Conservation (phyloP, 2,329 filamentous ascomycete genomes). For the Nannizzia gypsea region DNA sequence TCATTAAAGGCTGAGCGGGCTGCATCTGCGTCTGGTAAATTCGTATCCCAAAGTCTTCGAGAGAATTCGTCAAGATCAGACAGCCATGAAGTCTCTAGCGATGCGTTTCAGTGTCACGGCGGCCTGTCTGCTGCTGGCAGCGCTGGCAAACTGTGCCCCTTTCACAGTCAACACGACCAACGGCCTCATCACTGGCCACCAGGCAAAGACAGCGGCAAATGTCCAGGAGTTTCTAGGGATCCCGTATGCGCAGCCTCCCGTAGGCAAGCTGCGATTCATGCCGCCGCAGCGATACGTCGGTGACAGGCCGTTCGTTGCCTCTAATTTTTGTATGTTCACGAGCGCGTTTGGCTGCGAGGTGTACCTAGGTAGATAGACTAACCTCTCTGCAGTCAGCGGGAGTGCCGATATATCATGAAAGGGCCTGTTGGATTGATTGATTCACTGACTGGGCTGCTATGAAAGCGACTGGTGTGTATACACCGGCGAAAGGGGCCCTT, state of each 20-base stretch:
- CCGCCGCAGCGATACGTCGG: constrained; percentile 21
- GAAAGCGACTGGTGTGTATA: constrained; percentile 20
- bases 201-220: background rate
- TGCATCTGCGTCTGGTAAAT: background rate
- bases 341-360: too few relatives aligned
- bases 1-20: background rate
- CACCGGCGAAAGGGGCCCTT: constrained; percentile 12
- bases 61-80: background rate
- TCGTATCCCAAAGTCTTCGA: too few relatives aligned
- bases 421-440: background rate
- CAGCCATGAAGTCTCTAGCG: constrained; percentile 1
- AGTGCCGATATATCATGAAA: too few relatives aligned
- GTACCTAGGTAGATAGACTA: background rate
- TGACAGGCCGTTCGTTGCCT: constrained; percentile 10
- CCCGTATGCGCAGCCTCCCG: constrained; percentile 12
- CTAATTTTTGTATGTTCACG: constrained; percentile 13
- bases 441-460: background rate
- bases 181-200: constrained; percentile 5
- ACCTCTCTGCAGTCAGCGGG: background rate
- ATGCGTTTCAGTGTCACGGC: background rate
- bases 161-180: constrained; percentile 3
- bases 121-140: constrained; percentile 9
- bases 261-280: constrained; percentile 11
- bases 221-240: constrained; percentile 18
- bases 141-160: background rate